Base-by-base conservation (phyloP, 1,284 basidiomycete species). In the Papiliotrema fonsecae region DNA sequence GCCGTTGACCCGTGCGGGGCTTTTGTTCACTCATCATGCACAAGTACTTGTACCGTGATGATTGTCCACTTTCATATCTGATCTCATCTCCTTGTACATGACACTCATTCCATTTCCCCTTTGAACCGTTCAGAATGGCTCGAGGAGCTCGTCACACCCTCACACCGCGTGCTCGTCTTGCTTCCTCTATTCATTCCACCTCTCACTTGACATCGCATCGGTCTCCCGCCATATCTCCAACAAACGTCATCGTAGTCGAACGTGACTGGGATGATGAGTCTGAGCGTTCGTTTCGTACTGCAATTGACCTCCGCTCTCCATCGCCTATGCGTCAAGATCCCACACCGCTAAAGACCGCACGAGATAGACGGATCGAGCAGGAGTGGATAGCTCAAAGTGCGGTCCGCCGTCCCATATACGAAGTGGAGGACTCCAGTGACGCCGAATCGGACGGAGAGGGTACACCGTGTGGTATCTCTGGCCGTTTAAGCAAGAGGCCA, bases 101-200 rank as follows among this genome's bases (percentile, higher is more conserved):
- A n/a, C n/a, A n/a, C n/a, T n/a, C n/a, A n/a, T n/a, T n/a, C n/a
- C n/a, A n/a, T n/a, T n/a, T n/a, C n/a, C n/a, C n/a, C n/a, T n/a
- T n/a, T n/a, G n/a, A n/a, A n/a, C n/a, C n/a, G n/a, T n/a, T n/a
- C n/a, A n/a, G n/a, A n/a, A n/a, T n/a, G n/a, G n/a, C n/a, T n/a
- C n/a, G n/a, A n/a, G n/a, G n/a, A n/a, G n/a, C n/a, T n/a, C n/a
- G n/a, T n/a, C n/a, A n/a, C n/a, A n/a, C n/a, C n/a, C n/a, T n/a
- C n/a, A n/a, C n/a, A n/a, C n/a, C n/a, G n/a, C n/a, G n/a, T n/a
- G n/a, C n/a, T n/a, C n/a, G n/a, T n/a, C n/a, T n/a, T n/a, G n/a
- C n/a, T n/a, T n/a, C n/a, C n/a, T n/a, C 4, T 55, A 52, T 13
- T 45, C 54, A 24, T 61, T 63, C 49, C 34, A 46, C 34, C 14